Conservation (phyloP, 352 stramenopile species). For the Peronospora tabacina region DNA sequence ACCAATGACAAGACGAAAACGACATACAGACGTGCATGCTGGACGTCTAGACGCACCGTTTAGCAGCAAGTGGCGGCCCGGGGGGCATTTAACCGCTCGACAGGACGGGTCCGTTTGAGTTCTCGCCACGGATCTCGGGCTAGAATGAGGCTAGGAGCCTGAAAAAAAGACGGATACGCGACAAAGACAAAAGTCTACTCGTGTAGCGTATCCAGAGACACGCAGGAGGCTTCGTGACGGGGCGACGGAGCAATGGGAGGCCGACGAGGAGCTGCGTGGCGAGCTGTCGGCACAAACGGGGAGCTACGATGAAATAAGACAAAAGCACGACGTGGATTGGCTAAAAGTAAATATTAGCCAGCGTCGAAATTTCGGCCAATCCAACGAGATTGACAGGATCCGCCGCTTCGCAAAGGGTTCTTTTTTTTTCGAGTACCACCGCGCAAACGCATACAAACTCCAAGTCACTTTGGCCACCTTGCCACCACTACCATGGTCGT, state of each 20-base stretch:
- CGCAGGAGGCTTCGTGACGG: neutral
- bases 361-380: conserved; percentile 14
- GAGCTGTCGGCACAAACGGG: conserved; percentile 11
- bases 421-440: no score
- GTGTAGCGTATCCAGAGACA: neutral
- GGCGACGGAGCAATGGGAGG: neutral
- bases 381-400: neutral
- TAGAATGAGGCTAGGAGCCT: conserved; percentile 5
- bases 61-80: conserved; percentile 10
- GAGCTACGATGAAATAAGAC: neutral
- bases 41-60: conserved; percentile 24
- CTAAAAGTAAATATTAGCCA: conserved; percentile 1
- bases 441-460: neutral
- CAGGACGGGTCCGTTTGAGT: conserved; percentile 5
- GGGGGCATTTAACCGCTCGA: conserved; percentile 17
- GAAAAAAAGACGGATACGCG: neutral
- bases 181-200: neutral
- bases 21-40: conserved; percentile 11
- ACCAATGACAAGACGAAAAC: conserved; percentile 4
- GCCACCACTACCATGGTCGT: conserved; percentile 30
- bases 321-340: conserved; percentile 10
- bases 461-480: neutral
- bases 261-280: conserved; percentile 8
- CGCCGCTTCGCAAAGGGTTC: no score
- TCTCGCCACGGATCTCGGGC: conserved; percentile 6